Evolutionary conservation across 345 rosid species (phyloP).

Genomic region (Sisymbrium altissimum): DNA sequence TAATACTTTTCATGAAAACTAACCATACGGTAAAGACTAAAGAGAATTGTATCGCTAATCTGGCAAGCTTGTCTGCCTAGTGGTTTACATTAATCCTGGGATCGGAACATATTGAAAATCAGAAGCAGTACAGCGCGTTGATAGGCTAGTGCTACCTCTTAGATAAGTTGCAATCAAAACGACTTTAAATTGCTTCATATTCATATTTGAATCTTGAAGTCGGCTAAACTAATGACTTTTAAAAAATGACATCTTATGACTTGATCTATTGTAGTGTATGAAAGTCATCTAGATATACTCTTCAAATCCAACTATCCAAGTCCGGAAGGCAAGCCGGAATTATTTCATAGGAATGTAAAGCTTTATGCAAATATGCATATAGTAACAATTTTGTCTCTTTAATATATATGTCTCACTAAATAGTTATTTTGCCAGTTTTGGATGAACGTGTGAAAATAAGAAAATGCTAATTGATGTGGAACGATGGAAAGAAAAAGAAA

Average conservation of each 20-base stretch:
- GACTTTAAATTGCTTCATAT: background rate
- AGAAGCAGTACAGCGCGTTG: background rate
- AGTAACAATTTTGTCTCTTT: background rate
- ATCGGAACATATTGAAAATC: background rate
- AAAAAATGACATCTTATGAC: background rate
- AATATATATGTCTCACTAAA: background rate
- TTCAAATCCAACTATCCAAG: background rate
- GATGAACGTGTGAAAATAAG: background rate
- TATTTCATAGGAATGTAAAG: background rate
- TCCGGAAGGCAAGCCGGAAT: background rate
- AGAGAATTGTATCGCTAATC: background rate
- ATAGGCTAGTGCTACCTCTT: background rate
- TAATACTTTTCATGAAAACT: background rate
- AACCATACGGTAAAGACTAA: background rate
- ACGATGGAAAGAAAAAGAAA: background rate
- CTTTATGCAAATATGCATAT: background rate
- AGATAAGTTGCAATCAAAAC: background rate
- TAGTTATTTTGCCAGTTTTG: background rate
- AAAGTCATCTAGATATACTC: background rate
- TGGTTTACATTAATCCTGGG: background rate
- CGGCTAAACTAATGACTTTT: background rate
- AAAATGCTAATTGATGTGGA: background rate
- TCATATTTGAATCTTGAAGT: background rate
- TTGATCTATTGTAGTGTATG: background rate
- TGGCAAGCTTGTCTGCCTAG: background rate